Evolutionary conservation across 2,329 filamentous ascomycete species (phyloP).

Genomic region (Alternaria hordeiaustralica): DNA sequence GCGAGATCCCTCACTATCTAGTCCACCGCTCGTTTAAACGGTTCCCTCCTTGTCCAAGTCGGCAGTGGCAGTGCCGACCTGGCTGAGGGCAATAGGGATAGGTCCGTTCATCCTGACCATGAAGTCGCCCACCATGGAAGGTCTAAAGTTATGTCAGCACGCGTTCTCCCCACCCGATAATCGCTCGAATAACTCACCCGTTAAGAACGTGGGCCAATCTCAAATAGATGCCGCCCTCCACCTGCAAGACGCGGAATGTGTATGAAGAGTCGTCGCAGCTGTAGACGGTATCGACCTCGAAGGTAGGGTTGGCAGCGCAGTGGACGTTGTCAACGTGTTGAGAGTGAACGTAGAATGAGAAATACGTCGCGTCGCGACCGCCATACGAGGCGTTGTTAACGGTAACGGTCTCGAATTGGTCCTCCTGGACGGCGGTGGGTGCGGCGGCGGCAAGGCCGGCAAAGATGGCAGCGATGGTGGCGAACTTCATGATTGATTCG

Average conservation of each 20-base stretch:
- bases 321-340: background rate
- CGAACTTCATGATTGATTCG: constrained; percentile 1
- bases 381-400: background rate
- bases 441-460: constrained; percentile 1
- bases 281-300: background rate
- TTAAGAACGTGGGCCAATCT: background rate
- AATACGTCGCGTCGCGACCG: background rate
- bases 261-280: background rate
- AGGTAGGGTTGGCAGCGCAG: background rate
- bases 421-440: background rate
- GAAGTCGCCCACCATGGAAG: background rate
- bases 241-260: background rate
- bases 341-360: background rate
- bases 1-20: background rate
- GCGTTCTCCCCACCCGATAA: background rate
- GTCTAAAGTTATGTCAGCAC: background rate
- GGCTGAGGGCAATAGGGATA: background rate
- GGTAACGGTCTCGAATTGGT: background rate
- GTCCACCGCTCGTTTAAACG: background rate
- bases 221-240: background rate
- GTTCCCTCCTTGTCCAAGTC: background rate
- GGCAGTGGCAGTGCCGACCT: constrained; percentile 1
- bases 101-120: background rate
- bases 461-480: background rate
- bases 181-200: background rate